Conservation (phyloP, 495 filamentous ascomycete genomes). For the Xylaria venustula region DNA sequence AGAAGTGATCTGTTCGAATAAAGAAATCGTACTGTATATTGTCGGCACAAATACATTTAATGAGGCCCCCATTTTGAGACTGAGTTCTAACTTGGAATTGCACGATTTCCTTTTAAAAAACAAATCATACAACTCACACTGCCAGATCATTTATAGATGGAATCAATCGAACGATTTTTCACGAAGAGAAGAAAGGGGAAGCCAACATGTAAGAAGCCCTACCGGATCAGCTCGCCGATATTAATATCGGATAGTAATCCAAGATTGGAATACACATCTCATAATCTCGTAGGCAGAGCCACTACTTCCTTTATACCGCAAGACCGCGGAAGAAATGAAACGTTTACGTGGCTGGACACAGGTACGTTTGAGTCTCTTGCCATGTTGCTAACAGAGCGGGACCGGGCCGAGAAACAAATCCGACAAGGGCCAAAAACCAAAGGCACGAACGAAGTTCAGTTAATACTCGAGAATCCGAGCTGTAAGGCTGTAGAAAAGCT, state of each 20-base stretch:
- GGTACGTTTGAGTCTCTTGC: constrained; percentile 11
- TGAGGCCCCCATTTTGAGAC: no score
- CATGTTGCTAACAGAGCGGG: constrained; percentile 8
- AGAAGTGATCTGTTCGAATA: no score
- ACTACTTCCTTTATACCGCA: constrained; percentile 10
- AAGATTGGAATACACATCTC: neutral
- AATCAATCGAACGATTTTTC: neutral
- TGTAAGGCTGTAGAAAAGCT: constrained; percentile 14
- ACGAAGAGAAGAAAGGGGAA: neutral
- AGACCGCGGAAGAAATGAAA: constrained; percentile 14
- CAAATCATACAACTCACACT: neutral
- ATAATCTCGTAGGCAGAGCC: neutral
- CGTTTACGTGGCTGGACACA: constrained; percentile 9
- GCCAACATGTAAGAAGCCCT: neutral
- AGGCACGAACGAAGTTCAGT: constrained; percentile 19
- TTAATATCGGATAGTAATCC: neutral
- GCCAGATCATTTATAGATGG: neutral
- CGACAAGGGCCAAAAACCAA: constrained; percentile 13
- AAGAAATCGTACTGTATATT: no score
- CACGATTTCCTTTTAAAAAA: no score
- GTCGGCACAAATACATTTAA: no score
- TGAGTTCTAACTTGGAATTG: no score
- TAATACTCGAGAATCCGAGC: constrained; percentile 18
- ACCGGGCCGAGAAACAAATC: constrained; percentile 12
- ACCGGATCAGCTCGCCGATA: neutral